phyloP scores from a whole-genome alignment of 2,329 filamentous ascomycete genomes.

The Albophoma yamanashiensis region DNA sequence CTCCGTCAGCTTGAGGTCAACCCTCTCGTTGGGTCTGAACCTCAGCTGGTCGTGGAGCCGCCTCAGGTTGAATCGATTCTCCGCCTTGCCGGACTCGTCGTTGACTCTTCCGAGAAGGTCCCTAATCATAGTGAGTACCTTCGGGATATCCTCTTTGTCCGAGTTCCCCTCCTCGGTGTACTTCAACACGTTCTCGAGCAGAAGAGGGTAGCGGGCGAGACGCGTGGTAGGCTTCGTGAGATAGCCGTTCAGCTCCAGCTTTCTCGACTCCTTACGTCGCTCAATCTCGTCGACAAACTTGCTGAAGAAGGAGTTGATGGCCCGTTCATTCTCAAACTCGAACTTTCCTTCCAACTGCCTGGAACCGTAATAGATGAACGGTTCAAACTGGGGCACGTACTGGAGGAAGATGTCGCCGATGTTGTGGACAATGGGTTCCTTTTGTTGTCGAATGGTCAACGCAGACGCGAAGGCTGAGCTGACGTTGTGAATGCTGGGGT shows the following conservation, averaged over 20 bases:
- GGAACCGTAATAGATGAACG: constrained; percentile 92
- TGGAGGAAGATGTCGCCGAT: constrained; percentile 92
- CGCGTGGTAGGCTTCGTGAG: constrained; percentile 95
- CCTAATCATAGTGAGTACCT: constrained; percentile 76
- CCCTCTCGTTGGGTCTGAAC: constrained; percentile 80
- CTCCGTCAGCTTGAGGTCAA: constrained; percentile 89
- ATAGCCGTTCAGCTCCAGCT: constrained; percentile 94
- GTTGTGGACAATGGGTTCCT: constrained; percentile 76
- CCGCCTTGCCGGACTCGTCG: constrained; percentile 88
- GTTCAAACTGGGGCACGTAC: constrained; percentile 84
- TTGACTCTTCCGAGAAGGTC: constrained; percentile 85
- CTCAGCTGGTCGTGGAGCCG: constrained; percentile 86
- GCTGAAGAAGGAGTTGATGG: constrained; percentile 71
- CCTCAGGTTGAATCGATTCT: constrained; percentile 94
- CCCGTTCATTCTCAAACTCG: constrained; percentile 94
- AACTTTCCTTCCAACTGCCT: constrained; percentile 96
- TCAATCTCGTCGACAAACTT: constrained; percentile 96
- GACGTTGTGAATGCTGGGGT: constrained; percentile 70
- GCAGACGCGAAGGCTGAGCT: constrained; percentile 81
- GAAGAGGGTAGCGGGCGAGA: constrained; percentile 82
- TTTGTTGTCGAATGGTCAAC: constrained; percentile 85
- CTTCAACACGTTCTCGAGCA: constrained; percentile 86
- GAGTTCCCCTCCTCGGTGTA: constrained; percentile 82
- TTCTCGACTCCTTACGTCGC: constrained; percentile 88
- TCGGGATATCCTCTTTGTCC: constrained; percentile 86